Base-by-base conservation (phyloP, 2,329 filamentous ascomycete species). In the Chaetomiaceae sp. region DNA sequence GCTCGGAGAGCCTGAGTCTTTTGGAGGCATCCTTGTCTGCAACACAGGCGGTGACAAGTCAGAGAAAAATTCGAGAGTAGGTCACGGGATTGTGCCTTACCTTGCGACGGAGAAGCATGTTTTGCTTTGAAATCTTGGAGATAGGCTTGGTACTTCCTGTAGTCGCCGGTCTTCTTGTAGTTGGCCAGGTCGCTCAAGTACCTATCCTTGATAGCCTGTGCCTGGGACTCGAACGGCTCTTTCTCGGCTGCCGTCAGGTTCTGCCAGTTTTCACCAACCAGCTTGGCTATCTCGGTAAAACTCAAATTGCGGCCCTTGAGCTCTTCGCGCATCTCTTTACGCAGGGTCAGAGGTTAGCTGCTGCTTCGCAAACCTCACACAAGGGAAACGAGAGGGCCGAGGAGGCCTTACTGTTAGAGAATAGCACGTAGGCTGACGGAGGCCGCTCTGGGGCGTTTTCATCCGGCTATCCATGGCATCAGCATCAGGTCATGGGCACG, bases 181-280 rank as follows among this genome's bases (percentile, higher is more conserved):
- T 86, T 79, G 41, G 77, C 73, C 54, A 91, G 72, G 56, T 87
- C 81, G n/a, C 77, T 73, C 58, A 86, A 86, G 63, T 89, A 92
- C 58, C 77, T 85, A 58, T 91, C 86, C 67, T 92, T 92, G 21
- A 85, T 84, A 14, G 76, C 68, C 53, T 84, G 83, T 20, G 87
- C 87, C 62, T 87, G 82, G 34, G 77, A 78, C 65, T 92, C 87
- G 59, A 79, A 92, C 0, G 77, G 75, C 62, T 89, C 87, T 61
- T 87, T 87, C 58, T 87, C 83, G 1, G 73, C 68, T 0, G 81
- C 74, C 2, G 79, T 73, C 8, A 92, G 69, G 46, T 81, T 83
- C 63, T 92, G 87, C 87, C 87, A 92, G 62, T 86, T 81, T 63
- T 92, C 87, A 6, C 87, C 87, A 1, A 91, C 87, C 1, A 89